Evolutionary conservation across 306 rosid species (phyloP).

Genomic region (Sicyos baderoa): DNA sequence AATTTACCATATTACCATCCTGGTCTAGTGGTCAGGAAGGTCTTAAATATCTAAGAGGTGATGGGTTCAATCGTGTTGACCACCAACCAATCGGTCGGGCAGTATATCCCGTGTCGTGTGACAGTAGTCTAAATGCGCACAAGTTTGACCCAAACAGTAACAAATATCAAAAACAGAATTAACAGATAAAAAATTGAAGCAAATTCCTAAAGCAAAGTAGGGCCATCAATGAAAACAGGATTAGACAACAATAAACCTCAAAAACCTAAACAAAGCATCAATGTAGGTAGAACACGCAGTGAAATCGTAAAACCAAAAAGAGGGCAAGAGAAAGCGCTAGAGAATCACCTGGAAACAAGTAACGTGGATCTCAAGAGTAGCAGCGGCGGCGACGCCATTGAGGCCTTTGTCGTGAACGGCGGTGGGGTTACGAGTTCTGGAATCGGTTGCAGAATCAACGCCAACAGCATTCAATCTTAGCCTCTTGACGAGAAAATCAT

Average conservation of each 20-base stretch:
- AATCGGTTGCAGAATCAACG: neutral
- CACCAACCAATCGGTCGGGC: too few relatives aligned
- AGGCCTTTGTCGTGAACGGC: slow-evolving; percentile 28
- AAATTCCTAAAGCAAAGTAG: neutral
- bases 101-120: too few relatives aligned
- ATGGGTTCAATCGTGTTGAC: too few relatives aligned
- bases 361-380: slow-evolving; percentile 58
- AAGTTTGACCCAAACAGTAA: too few relatives aligned
- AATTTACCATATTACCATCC: neutral
- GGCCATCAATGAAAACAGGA: neutral
- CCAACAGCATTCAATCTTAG: slow-evolving; percentile 50
- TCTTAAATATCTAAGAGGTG: too few relatives aligned
- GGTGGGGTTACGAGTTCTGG: slow-evolving; percentile 31
- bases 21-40: too few relatives aligned
- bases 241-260: neutral
- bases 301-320: neutral
- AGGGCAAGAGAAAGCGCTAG: neutral
- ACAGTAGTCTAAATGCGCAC: too few relatives aligned
- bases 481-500: slow-evolving; percentile 21
- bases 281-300: neutral
- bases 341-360: slow-evolving; percentile 73
- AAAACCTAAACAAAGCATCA: neutral
- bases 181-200: neutral
- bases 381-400: slow-evolving; percentile 23
- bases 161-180: too few relatives aligned